Evolutionary conservation across 495 filamentous ascomycete species (phyloP), one percentile per base, ranked within the genome.

Genomic region (Penicillium longicatenatum): DNA sequence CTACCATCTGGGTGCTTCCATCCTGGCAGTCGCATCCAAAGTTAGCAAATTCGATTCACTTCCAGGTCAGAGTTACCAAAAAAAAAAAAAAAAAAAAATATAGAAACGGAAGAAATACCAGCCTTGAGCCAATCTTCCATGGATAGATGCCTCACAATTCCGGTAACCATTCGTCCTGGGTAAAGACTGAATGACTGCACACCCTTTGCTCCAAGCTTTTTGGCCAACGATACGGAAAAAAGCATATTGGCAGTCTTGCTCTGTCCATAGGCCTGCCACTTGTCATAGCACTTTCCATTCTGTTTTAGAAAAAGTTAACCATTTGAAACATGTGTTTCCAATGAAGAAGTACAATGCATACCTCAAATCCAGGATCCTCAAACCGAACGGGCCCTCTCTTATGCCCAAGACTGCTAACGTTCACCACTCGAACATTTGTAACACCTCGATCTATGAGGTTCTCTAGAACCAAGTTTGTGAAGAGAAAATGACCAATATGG

Each of bases 221-320:
- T 54, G 29, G 80, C 76, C 29, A 85, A 62, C 3, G 75, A 76
- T 10, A 78, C 39, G 8, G 79, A 76, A 43, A 84, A 79, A 20
- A 86, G 48, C 43, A 86, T 78, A 50, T 86, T 85, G 17, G 82
- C 84, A 31, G 84, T 84, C 63, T 86, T 87, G 52, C 75, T 76
- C 53, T 83, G 76, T 12, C 74, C 80, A 43, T 87, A 86, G 9
- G 81, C 79, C 41, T 79, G 59, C 53, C 75, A 81, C 21, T 75
- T 70, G 48, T 82, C 76, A 64, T 86, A 88, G 0, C 51, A 70
- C 37, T 74, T 61, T 3, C 82, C 82, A 19, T 80, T 73, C 45
- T 29, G 58, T 62, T 11, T 65, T 61, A 10, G 63, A 62, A 21
- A 77, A 26, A 6, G 59, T 65, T 5, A 51, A 61, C 26, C 64